Percentiles rank a stretch among this genome's conserved stretches.
Evolutionary conservation across 305 asterid genomes (phyloP).

Genomic region (Ilex paraguariensis): DNA sequence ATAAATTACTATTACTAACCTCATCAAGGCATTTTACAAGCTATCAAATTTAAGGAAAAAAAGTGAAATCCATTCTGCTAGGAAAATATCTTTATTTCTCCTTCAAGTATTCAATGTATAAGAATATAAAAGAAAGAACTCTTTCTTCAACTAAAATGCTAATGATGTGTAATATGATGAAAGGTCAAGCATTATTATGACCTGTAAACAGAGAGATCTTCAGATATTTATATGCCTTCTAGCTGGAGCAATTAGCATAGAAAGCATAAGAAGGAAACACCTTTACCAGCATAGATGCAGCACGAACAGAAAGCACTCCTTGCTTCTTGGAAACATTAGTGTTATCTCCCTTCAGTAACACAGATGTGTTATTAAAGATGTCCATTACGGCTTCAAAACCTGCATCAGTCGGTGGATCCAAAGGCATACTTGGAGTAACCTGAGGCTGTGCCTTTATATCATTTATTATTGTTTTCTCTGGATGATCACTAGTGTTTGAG

Average conservation of each 20-base stretch:
- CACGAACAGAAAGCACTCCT: slow-evolving; percentile 80
- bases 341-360: slow-evolving; percentile 31
- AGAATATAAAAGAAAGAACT: too few relatives aligned
- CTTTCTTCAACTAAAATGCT: too few relatives aligned
- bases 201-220: too few relatives aligned
- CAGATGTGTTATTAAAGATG: slow-evolving; percentile 27
- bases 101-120: too few relatives aligned
- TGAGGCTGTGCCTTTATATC: slow-evolving; percentile 33
- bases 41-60: too few relatives aligned
- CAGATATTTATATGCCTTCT: too few relatives aligned
- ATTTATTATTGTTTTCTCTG: slow-evolving; percentile 32
- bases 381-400: slow-evolving; percentile 25
- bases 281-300: slow-evolving; percentile 96
- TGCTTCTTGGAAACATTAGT: slow-evolving; percentile 51
- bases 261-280: slow-evolving; percentile 8
- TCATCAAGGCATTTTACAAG: too few relatives aligned
- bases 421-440: slow-evolving; percentile 30
- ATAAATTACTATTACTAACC: too few relatives aligned
- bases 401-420: slow-evolving; percentile 40
- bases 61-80: too few relatives aligned
- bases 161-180: too few relatives aligned
- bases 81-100: too few relatives aligned
- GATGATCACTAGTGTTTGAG: slow-evolving; percentile 32
- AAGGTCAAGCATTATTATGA: too few relatives aligned
- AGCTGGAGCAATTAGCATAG: background rate